Base-by-base conservation (phyloP, 768 basidiomycete species). In the Chlorophyllum brunneum region DNA sequence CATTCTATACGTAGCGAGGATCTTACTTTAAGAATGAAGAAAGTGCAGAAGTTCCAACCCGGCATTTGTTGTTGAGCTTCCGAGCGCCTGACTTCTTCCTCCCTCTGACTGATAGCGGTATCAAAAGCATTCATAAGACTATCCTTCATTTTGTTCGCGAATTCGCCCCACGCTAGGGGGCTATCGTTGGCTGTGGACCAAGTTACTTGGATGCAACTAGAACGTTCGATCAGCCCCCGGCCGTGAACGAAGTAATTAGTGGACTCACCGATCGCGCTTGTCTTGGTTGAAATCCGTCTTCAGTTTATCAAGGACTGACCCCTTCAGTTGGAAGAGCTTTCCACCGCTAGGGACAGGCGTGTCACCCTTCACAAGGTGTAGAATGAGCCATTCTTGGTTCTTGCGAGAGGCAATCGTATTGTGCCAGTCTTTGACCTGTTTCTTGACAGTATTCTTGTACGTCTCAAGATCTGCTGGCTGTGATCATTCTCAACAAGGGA, bases 11-110 rank as follows among this genome's bases (percentile, higher is more conserved):
- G 18, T 39, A 36, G 24, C 26, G 22, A 23, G 47, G 38, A 33
- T 51, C 48, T 48, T 54, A 92, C 95, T 83, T 98, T 99, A 31
- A 95, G 74, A 45, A 94, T 83, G 68, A 98, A 98, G 73, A 95
- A 98, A 0, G 89, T 94, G 65, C 94, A 95, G 64, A 97, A 99
- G 63, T 97, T 97, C 97, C 97, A 99, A 7, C 97, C 95, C 1
- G 93, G 92, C 82, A 94, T 89, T 60, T 87, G 80, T 50, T 91
- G 79, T 67, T 98, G 92, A 42, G 82, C 78, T 63, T 99, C 95
- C 0, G 90, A 92, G 31, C 92, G 81, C 60, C 79, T 86, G 2
- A 98, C 87, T 56, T 97, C 94, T 39, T 98, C 97, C 62, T 95
- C 92, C 13, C 92, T 78, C 53, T 83, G 82, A 8, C 77, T 69